phyloP scores from a whole-genome alignment of 1,139 yeast genomes.

The Protomyces macrosporus region DNA sequence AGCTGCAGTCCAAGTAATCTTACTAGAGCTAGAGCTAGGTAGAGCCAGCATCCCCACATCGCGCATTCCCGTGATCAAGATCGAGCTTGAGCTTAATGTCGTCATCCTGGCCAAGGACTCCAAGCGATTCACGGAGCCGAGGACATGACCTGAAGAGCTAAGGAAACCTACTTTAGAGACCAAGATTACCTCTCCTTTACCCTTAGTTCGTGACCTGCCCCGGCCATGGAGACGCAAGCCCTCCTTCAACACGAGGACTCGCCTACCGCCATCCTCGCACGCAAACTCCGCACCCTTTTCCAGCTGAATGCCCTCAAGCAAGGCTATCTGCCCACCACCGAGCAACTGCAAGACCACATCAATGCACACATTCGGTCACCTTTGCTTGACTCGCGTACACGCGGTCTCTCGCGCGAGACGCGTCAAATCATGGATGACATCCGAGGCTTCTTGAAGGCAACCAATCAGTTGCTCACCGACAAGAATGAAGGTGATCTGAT shows the following conservation, averaged over 20 bases:
- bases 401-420: constrained; percentile 16
- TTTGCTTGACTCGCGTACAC: constrained; percentile 14
- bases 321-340: constrained; percentile 17
- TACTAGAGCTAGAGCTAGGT: no score
- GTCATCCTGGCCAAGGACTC: no score
- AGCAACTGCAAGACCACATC: constrained; percentile 18
- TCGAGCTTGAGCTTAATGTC: no score
- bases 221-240: constrained; percentile 14
- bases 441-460: constrained; percentile 7
- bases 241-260: constrained; percentile 19
- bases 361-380: constrained; percentile 11
- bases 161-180: not conserved
- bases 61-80: no score
- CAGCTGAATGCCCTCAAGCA: constrained; percentile 19
- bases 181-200: not conserved
- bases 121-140: no score
- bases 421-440: constrained; percentile 15
- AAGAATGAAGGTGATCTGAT: constrained; percentile 19
- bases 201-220: not conserved
- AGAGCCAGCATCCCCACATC: no score
- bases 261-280: constrained; percentile 17
- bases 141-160: no score
- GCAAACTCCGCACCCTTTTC: constrained; percentile 13
- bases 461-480: constrained; percentile 9
- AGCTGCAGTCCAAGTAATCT: no score